Percentiles rank a stretch among this genome's conserved stretches.
phyloP scores from a whole-genome alignment of 768 basidiomycete species.

The Mycena filopes region DNA sequence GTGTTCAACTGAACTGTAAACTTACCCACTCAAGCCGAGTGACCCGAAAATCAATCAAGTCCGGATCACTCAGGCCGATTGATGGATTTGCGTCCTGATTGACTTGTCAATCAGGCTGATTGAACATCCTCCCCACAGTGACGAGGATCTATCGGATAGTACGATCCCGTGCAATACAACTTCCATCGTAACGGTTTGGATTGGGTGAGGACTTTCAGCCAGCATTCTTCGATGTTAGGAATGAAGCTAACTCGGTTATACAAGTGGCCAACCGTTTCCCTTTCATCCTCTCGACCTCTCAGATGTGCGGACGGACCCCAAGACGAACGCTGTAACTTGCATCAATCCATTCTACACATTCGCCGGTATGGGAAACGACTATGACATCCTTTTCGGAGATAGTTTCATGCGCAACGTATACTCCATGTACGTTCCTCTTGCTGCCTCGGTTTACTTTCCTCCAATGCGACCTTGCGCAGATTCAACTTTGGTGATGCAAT shows the following conservation, averaged over 20 bases:
- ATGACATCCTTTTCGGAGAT: slow-evolving; percentile 4
- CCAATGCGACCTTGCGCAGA: too few species aligned
- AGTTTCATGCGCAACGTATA: slow-evolving; percentile 14
- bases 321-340: too few species aligned
- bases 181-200: too few species aligned
- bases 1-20: background rate
- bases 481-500: slow-evolving; percentile 12
- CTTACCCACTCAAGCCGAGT: background rate
- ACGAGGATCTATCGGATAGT: too few species aligned
- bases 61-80: background rate
- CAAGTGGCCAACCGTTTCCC: too few species aligned
- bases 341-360: too few species aligned
- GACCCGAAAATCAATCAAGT: background rate
- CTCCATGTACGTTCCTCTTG: background rate
- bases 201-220: too few species aligned
- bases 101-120: slow-evolving; percentile 16
- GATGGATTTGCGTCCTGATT: slow-evolving; percentile 8
- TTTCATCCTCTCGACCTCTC: slow-evolving; percentile 7
- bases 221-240: too few species aligned
- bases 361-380: too few species aligned
- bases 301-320: too few species aligned
- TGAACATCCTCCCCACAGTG: slow-evolving; percentile 5
- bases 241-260: too few species aligned
- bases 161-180: too few species aligned
- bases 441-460: background rate